These are phyloP conservation scores for Ichthyophthirius multifiliis DNA, from an alignment of 169 alveolate genomes.

Conservation along the genomic window DNA sequence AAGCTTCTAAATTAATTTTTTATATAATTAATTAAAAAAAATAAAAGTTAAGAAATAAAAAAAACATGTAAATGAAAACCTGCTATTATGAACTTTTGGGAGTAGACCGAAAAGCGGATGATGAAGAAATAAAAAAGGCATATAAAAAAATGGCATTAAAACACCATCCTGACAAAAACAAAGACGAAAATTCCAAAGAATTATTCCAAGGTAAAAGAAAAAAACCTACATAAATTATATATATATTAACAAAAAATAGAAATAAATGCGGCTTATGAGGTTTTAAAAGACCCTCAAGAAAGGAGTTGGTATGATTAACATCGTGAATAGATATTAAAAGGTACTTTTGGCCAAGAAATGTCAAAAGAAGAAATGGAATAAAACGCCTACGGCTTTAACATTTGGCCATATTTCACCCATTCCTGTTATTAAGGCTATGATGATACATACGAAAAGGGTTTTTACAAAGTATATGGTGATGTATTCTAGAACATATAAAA, in stretches of 20 bases:
- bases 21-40: too few relatives aligned
- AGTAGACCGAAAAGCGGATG: conserved; percentile 55
- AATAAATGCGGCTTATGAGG: conserved; percentile 59
- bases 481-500: conserved; percentile 53
- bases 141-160: conserved; percentile 69
- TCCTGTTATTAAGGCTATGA: conserved; percentile 36
- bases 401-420: conserved; percentile 22
- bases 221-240: conserved; percentile 23
- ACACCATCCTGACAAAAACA: conserved; percentile 78
- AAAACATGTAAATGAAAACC: too few relatives aligned
- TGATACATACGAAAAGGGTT: conserved; percentile 26
- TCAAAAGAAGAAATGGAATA: conserved; percentile 39
- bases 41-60: too few relatives aligned
- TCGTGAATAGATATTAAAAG: conserved; percentile 53
- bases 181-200: conserved; percentile 55
- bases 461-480: conserved; percentile 52
- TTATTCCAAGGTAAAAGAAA: conserved; percentile 37
- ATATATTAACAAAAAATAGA: not conserved
- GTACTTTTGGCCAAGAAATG: conserved; percentile 24
- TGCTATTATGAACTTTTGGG: conserved; percentile 78
- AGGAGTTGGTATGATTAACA: conserved; percentile 60
- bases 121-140: conserved; percentile 73
- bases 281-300: conserved; percentile 62
- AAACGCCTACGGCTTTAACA: conserved; percentile 38
- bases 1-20: too few relatives aligned